Conservation (phyloP, 805 yeast genomes). For the Ogataea parapolymorpha region DNA sequence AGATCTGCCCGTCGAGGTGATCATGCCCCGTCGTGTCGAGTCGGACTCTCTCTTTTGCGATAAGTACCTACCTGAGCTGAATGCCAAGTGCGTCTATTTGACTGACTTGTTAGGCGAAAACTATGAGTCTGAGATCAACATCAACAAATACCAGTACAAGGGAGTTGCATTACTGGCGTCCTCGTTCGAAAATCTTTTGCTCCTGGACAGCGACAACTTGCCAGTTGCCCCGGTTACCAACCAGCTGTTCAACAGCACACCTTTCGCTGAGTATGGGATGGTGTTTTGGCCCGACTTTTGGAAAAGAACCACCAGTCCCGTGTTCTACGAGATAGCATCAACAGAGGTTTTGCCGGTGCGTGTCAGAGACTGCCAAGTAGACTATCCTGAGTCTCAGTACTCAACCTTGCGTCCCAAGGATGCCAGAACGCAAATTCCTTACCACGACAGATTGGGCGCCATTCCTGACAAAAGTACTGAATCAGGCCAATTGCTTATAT, state of each 20-base stretch:
- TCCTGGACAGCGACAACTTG: conserved; percentile 45
- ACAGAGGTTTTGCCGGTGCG: conserved; percentile 34
- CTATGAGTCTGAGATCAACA: conserved; percentile 21
- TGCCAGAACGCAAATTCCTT: conserved; percentile 35
- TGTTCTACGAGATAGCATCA: conserved; percentile 53
- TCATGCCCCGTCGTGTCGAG: conserved; percentile 37
- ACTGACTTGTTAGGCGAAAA: conserved; percentile 37
- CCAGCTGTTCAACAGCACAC: conserved; percentile 41
- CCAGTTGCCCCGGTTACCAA: conserved; percentile 53
- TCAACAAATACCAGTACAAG: conserved; percentile 35
- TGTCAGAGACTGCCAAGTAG: conserved; percentile 33
- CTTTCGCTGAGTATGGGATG: conserved; percentile 44
- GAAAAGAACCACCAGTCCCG: conserved; percentile 62
- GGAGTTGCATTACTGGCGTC: conserved; percentile 41
- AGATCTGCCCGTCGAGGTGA: conserved; percentile 43
- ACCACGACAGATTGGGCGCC: conserved; percentile 57
- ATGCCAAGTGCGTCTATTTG: conserved; percentile 40
- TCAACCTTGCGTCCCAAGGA: conserved; percentile 17
- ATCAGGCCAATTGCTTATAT: conserved; percentile 60
- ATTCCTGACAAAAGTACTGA: conserved; percentile 63
- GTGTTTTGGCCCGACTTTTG: conserved; percentile 68
- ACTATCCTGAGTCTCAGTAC: conserved; percentile 20
- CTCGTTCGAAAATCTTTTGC: conserved; percentile 44
- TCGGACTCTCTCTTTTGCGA: conserved; percentile 40
- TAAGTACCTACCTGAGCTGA: conserved; percentile 35